Evolutionary conservation across 1,284 basidiomycete species (phyloP).

Genomic region (Cerrena zonata): DNA sequence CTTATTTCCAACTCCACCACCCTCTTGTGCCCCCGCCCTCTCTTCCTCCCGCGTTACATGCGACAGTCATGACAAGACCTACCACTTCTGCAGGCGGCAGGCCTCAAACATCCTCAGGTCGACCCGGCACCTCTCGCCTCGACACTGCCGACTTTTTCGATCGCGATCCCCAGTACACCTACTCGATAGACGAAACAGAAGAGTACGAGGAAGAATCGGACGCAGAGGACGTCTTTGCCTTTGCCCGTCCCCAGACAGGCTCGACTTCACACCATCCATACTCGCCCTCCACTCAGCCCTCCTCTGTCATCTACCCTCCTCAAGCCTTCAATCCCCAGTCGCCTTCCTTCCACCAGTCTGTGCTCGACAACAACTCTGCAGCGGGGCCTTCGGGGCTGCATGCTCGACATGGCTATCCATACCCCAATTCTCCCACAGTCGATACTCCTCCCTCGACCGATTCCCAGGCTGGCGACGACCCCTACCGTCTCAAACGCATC

Average conservation of each 20-base stretch:
- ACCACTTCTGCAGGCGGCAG: slow-evolving; percentile 15
- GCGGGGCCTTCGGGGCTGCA: slow-evolving; percentile 36
- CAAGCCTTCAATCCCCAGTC: slow-evolving; percentile 39
- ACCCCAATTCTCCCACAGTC: slow-evolving; percentile 31
- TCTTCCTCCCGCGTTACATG: background rate
- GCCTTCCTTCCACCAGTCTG: slow-evolving; percentile 13
- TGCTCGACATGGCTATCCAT: slow-evolving; percentile 28
- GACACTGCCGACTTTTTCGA: slow-evolving; percentile 26
- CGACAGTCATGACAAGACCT: slow-evolving; percentile 20
- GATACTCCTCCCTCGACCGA: slow-evolving; percentile 47
- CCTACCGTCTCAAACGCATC: slow-evolving; percentile 43
- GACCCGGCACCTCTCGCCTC: slow-evolving; percentile 18
- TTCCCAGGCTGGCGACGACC: slow-evolving; percentile 36
- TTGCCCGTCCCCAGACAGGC: slow-evolving; percentile 67
- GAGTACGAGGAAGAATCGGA: slow-evolving; percentile 68
- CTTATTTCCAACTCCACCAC: slow-evolving; percentile 1
- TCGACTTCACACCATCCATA: slow-evolving; percentile 47
- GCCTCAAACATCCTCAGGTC: slow-evolving; percentile 19
- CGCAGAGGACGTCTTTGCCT: slow-evolving; percentile 76
- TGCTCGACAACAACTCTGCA: slow-evolving; percentile 15
- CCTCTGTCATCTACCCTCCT: slow-evolving; percentile 25
- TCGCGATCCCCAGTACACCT: slow-evolving; percentile 30
- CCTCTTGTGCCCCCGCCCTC: slow-evolving; percentile 10
- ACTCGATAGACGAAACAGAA: slow-evolving; percentile 31
- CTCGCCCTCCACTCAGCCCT: slow-evolving; percentile 8